Evolutionary conservation across 306 rosid genomes (phyloP), one percentile per base, ranked within the genome.

Genomic region (Astragalus membranaceus): DNA sequence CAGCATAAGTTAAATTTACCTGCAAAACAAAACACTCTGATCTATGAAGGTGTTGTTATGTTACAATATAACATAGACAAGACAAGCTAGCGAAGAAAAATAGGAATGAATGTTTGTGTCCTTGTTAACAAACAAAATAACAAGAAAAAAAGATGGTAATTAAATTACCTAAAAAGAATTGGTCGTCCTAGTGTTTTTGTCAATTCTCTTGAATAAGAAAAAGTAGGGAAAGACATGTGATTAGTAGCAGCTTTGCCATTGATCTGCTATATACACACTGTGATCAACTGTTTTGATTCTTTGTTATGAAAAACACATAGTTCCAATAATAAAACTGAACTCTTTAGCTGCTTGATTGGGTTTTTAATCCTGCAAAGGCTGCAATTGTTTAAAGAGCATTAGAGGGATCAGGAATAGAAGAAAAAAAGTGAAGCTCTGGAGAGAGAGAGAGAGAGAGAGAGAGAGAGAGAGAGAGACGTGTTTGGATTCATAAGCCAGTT

Each of bases 181-280:
- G 30, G 3, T 26, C 3, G 3, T 26, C 3, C 30, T 26, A 26
- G 30, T 26, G 30, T 8, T 61, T 15, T 60, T 61, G 58, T 69
- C 69, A 73, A 43, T 26, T 52, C 47, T 49, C 8, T 52, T 37
- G 66, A 46, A 75, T 39, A 48, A 74, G 82, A 57, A 62, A 44
- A 61, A 71, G 62, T 37, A 69, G 64, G 16, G 82, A 74, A 77
- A 78, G 68, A 68, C 91, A 82, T 79, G 88, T 75, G 87, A 88
- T 64, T 23, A 71, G 75, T 33, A 79, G 69, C 36, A 52, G 71
- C 57, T 74, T 80, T 63, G 82, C 74, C 80, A 71, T 75, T 51
- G 47, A 20, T 20, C 23, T 20, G 23, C 23, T 20, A 20, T 20
- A 20, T 20, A 20, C 1, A 6, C 39, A 6, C 6, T 35, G 39